Base-by-base conservation (phyloP, 345 rosid genomes). In the Gossypium ekmanianum region DNA sequence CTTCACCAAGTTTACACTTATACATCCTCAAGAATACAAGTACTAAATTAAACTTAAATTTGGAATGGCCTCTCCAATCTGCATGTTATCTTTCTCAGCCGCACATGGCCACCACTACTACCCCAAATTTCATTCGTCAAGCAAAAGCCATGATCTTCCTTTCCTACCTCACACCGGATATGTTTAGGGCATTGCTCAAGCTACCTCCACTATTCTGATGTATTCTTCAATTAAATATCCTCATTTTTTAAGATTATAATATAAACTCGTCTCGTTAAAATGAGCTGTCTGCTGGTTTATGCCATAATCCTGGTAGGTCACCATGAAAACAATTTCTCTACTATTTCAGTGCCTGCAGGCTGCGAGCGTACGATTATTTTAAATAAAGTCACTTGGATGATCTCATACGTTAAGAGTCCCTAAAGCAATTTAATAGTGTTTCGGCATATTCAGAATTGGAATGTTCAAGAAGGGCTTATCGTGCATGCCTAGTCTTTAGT, bases 141-240 rank as follows among this genome's bases (percentile, higher is more conserved):
- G 85, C 79, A 52, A 75, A 83, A 85, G 88, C 39, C 78, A 74
- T 24, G 18, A 2, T 55, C n/a, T 16, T 24, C 64, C n/a, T 52
- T 44, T 45, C 62, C 82, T 52, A 69, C 74, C 7, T 74, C 55
- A 47, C 72, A 24, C 26, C 3, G 58, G 11, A 13, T 20, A 44
- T 47, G 56, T 64, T 41, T 64, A 64, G 34, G 54, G 2, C 4
- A 45, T 44, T 17, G 43, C 20, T 50, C 18, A 50, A 50, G 22
- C 43, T 50, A 68, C 14, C 17, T 13, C 72, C 29, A 47, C 11
- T 45, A 22, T 4, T 22, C 71, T 24, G 41, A 2, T 47, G 27
- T 67, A 47, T 67, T 67, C 56, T 63, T 63, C 39, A 13, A 66
- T 24, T 11, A 12, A 66, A 66, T 66, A 16, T 45, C 52, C 9